Percentiles rank a stretch among this genome's conserved stretches.
These are phyloP conservation scores for Fraxinus anomala DNA, from an alignment of 257 asterid genomes.

Conservation along the genomic window DNA sequence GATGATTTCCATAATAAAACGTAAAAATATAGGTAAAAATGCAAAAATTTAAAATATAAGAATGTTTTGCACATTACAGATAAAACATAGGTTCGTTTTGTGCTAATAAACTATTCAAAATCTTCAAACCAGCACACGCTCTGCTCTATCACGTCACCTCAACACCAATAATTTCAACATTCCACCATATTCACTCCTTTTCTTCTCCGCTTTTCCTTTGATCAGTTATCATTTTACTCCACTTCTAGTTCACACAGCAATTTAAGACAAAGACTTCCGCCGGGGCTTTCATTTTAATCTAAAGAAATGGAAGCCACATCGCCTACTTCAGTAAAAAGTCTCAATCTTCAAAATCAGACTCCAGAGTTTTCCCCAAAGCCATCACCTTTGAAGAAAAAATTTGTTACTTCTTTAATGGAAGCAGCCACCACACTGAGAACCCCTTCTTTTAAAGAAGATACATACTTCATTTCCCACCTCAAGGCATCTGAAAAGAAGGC, in stretches of 20 bases:
- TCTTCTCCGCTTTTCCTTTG: neutral
- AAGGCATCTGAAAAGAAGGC: constrained; percentile 64
- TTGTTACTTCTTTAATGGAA: constrained; percentile 51
- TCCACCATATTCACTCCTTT: neutral
- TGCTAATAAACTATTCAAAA: no score
- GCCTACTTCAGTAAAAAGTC: constrained; percentile 35
- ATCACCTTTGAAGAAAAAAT: constrained; percentile 45
- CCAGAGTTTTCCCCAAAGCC: constrained; percentile 41
- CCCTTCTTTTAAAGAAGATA: constrained; percentile 81
- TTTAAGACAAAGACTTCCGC: neutral
- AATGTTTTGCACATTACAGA: no score
- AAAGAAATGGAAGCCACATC: constrained; percentile 52
- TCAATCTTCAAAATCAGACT: constrained; percentile 15
- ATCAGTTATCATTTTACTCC: neutral
- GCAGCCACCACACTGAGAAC: constrained; percentile 59
- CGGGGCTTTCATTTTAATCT: neutral
- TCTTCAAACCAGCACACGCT: neutral
- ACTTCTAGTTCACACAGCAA: neutral
- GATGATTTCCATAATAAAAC: no score
- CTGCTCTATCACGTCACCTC: neutral
- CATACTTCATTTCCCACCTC: constrained; percentile 70
- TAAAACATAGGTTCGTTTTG: no score
- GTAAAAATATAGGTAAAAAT: no score
- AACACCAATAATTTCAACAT: neutral
- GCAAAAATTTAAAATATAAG: no score